Conservation (phyloP, 441 rosid species). For the Erysimum cheiri region DNA sequence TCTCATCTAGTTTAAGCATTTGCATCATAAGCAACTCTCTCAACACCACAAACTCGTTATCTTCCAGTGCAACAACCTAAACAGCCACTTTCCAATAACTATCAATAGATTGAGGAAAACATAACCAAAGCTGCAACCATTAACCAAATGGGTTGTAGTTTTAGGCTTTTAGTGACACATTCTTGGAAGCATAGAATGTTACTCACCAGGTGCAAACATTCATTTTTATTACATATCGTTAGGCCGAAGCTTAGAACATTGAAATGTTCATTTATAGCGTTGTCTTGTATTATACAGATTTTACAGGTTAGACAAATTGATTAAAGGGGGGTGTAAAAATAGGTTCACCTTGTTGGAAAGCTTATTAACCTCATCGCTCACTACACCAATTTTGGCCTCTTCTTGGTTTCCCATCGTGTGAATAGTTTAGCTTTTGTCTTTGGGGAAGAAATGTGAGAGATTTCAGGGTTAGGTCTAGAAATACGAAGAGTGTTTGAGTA, state of each 20-base stretch:
- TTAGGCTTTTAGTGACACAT: neutral
- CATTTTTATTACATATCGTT: neutral
- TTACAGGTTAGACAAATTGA: neutral
- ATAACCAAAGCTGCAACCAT: too few relatives aligned
- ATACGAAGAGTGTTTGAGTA: conserved; percentile 24
- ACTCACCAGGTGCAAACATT: neutral
- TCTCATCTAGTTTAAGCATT: conserved; percentile 62
- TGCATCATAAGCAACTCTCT: conserved; percentile 60
- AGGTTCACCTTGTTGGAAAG: conserved; percentile 55
- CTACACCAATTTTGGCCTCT: conserved; percentile 26
- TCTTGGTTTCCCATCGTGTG: conserved; percentile 25
- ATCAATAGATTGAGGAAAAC: too few relatives aligned
- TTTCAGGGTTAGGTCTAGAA: conserved; percentile 18
- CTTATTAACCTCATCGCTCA: conserved; percentile 58
- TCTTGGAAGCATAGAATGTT: conserved; percentile 10
- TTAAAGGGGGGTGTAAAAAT: neutral
- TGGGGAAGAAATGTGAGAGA: conserved; percentile 19
- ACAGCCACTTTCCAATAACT: too few relatives aligned
- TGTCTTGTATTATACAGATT: neutral
- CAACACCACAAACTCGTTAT: conserved; percentile 52
- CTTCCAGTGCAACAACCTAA: conserved; percentile 60
- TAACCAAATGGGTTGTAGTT: neutral
- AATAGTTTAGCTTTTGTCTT: conserved; percentile 36
- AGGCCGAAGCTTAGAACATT: neutral
- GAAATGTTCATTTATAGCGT: neutral